phyloP scores from a whole-genome alignment of 2,329 filamentous ascomycete species.

The Raffaelea arxii region DNA sequence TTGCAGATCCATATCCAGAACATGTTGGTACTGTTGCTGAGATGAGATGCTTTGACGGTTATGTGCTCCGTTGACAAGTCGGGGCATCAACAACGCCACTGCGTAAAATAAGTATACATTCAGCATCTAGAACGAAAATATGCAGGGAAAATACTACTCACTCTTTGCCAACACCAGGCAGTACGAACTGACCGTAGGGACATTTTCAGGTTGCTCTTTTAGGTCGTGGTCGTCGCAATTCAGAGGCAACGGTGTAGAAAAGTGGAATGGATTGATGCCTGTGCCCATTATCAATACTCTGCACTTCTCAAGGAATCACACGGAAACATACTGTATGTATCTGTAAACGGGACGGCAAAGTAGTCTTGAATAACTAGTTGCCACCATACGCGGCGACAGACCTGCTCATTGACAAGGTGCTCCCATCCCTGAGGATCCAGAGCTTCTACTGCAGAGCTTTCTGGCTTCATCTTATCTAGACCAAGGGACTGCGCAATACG shows the following conservation, averaged over 20 bases:
- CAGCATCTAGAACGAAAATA: not conserved
- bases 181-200: not conserved
- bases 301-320: too few species aligned
- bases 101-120: not conserved
- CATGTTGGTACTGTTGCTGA: not conserved
- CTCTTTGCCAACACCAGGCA: not conserved
- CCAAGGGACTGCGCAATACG: too few species aligned
- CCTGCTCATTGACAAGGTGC: not conserved
- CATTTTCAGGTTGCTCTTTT: not conserved
- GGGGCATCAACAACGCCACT: not conserved
- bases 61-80: not conserved
- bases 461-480: not conserved
- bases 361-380: not conserved
- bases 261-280: not conserved
- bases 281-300: too few species aligned
- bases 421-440: not conserved
- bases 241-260: not conserved
- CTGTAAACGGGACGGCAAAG: not conserved
- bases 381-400: not conserved
- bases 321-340: not conserved
- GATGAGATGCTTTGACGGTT: not conserved
- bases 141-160: not conserved
- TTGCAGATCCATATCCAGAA: not conserved
- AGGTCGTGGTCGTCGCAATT: constrained; percentile 1
- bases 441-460: not conserved